Base-by-base conservation (phyloP, 345 rosid species). In the Raphanus sativus region DNA sequence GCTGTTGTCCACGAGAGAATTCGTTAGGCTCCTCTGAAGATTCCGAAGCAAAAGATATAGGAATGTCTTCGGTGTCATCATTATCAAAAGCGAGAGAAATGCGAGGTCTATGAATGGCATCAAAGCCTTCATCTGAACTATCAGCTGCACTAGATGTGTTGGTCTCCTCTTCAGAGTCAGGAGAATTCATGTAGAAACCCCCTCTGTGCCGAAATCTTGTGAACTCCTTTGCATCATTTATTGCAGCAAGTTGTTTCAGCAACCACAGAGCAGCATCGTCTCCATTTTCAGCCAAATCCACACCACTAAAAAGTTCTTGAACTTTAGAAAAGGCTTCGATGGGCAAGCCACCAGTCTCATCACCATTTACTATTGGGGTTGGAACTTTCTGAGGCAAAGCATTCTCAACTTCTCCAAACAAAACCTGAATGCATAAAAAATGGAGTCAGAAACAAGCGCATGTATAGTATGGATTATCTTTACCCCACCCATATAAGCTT, bases 271-370 rank as follows among this genome's bases (percentile, higher is more conserved):
- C 85, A 88, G 97, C 97, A 88, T 90, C 97, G 68, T 92, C 98
- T 64, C 82, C 86, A 81, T 77, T 85, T 79, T 92, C 98, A 67
- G 85, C 89, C 96, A 92, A 95, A 65, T 95, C 96, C 81, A 82
- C 85, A 58, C 92, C 96, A 75, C 84, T 92, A 76, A 95, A 95
- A 82, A 95, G 96, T 80, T 95, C 98, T 86, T 92, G 98, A 80
- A 95, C 98, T 78, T 87, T 87, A 58, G 98, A 95, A 86, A 95
- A 95, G 28, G 98, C 99, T 87, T 95, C 99, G 75, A 95, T 87
- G 40, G 99, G 99, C 81, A 95, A 82, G 78, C 99, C 99, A 69
- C 98, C 96, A 82, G 90, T 92, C 84, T 88, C 98, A 84, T 95
- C 98, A 26, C 97, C 97, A 84, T 87, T 90, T 79, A 92, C 80